Evolutionary conservation across 306 rosid genomes (phyloP).

Genomic region (Prunus padus): DNA sequence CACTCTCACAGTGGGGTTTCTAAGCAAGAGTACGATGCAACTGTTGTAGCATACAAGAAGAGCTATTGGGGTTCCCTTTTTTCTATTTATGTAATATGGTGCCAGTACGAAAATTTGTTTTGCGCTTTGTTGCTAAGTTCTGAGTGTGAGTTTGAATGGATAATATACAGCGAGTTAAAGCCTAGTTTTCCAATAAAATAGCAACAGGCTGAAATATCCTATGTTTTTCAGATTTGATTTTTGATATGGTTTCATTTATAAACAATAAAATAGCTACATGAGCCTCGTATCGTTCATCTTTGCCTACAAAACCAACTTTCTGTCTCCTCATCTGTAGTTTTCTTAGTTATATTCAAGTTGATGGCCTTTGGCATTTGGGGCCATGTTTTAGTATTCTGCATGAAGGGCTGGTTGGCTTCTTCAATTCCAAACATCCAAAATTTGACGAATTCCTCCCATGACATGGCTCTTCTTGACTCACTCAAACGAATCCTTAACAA

Average conservation of each 20-base stretch:
- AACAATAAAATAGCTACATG: background rate
- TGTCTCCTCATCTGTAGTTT: background rate
- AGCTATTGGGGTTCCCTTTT: constrained; percentile 13
- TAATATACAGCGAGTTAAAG: constrained; percentile 17
- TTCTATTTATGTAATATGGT: constrained; percentile 19
- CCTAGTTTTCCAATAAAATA: constrained; percentile 22
- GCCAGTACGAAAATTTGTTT: constrained; percentile 14
- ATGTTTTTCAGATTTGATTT: constrained; percentile 20
- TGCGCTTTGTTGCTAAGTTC: constrained; percentile 31
- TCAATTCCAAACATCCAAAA: background rate
- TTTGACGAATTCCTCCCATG: background rate
- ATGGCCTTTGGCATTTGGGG: background rate
- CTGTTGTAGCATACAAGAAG: constrained; percentile 26
- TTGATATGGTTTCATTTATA: constrained; percentile 21
- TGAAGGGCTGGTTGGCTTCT: background rate
- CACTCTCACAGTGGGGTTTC: constrained; percentile 19
- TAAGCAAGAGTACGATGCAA: constrained; percentile 9
- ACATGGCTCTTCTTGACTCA: background rate
- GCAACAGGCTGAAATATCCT: constrained; percentile 3
- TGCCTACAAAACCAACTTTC: background rate
- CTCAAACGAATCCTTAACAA: constrained; percentile 1
- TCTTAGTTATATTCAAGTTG: background rate
- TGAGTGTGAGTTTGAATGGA: constrained; percentile 33
- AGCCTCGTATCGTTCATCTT: too few relatives aligned
- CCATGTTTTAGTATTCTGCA: background rate